phyloP scores from a whole-genome alignment of 2,329 filamentous ascomycete genomes.

The Nigrograna mackinnonii region DNA sequence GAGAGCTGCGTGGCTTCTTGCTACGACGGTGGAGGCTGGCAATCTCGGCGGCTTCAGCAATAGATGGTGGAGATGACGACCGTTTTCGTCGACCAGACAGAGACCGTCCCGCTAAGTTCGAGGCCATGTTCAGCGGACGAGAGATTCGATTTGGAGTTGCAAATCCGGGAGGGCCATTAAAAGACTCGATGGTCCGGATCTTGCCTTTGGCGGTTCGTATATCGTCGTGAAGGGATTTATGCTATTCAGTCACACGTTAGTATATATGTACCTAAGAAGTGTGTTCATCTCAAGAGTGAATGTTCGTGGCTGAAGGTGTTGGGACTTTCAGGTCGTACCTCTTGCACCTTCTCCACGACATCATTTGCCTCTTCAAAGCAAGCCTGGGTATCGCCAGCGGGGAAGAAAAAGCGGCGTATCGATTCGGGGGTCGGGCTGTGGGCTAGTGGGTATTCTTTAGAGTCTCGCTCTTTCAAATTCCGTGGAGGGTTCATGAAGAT shows the following conservation, averaged over 20 bases:
- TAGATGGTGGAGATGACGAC: slow-evolving; percentile 56
- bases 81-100: slow-evolving; percentile 48
- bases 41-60: slow-evolving; percentile 57
- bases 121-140: slow-evolving; percentile 27
- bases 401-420: slow-evolving; percentile 76
- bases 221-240: slow-evolving; percentile 48
- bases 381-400: slow-evolving; percentile 64
- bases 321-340: too few relatives aligned
- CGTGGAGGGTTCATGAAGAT: slow-evolving; percentile 75
- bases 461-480: slow-evolving; percentile 72
- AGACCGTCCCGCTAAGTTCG: slow-evolving; percentile 23
- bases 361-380: slow-evolving; percentile 67
- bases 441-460: slow-evolving; percentile 89
- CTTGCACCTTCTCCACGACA: slow-evolving; percentile 54
- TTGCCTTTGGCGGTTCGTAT: slow-evolving; percentile 53
- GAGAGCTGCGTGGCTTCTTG: slow-evolving; percentile 49
- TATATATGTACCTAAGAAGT: slow-evolving; percentile 12
- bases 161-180: slow-evolving; percentile 45
- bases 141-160: slow-evolving; percentile 43
- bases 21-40: slow-evolving; percentile 53
- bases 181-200: slow-evolving; percentile 43
- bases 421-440: slow-evolving; percentile 79
- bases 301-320: background rate
- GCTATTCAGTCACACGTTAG: slow-evolving; percentile 40
- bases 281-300: slow-evolving; percentile 11